phyloP scores from a whole-genome alignment of 805 yeast genomes.

The Wickerhamomyces bisporus region DNA sequence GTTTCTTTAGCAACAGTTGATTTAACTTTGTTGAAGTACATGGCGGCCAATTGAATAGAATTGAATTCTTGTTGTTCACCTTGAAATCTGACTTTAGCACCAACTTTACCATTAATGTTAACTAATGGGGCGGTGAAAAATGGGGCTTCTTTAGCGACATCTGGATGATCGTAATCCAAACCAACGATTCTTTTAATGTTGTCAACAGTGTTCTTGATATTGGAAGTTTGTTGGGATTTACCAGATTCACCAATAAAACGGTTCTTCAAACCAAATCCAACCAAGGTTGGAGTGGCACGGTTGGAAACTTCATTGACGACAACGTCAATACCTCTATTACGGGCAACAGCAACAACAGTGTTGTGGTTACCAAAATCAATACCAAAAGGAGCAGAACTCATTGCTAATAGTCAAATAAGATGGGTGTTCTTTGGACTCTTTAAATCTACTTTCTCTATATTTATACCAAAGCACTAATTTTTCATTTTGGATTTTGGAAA shows the following conservation, averaged over 20 bases:
- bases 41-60: conserved; percentile 87
- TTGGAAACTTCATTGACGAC: conserved; percentile 98
- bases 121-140: conserved; percentile 70
- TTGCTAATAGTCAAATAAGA: conserved; percentile 23
- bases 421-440: too few relatives aligned
- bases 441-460: too few relatives aligned
- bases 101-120: conserved; percentile 70
- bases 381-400: conserved; percentile 90
- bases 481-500: background rate
- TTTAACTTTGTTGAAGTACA: conserved; percentile 91
- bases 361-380: conserved; percentile 95
- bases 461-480: too few relatives aligned
- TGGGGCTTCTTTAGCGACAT: conserved; percentile 66
- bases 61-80: conserved; percentile 77
- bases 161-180: conserved; percentile 67
- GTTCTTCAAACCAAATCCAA: conserved; percentile 86
- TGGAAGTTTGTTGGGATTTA: conserved; percentile 93
- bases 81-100: conserved; percentile 78
- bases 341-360: conserved; percentile 93
- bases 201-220: conserved; percentile 93
- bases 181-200: conserved; percentile 93
- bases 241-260: conserved; percentile 95
- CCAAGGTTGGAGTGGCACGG: conserved; percentile 89
- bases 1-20: conserved; percentile 76
- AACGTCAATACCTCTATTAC: conserved; percentile 97